Evolutionary conservation across 1,284 basidiomycete genomes (phyloP).

Genomic region (Tremellales sp.): DNA sequence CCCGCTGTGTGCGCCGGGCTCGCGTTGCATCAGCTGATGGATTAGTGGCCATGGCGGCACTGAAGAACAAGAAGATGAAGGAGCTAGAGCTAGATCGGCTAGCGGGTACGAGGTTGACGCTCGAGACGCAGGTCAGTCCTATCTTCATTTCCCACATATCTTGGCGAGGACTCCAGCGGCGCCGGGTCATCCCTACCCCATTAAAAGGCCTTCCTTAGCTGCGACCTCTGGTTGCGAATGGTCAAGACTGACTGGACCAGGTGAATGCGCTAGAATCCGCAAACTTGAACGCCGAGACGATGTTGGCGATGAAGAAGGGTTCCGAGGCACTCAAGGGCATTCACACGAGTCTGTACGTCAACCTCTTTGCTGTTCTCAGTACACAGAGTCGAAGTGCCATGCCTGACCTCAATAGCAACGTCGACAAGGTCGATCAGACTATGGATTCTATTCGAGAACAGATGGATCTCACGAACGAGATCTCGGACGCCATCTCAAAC

Average conservation of each 20-base stretch:
- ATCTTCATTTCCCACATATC: background rate
- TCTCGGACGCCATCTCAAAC: constrained; percentile 88
- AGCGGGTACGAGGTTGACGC: constrained; percentile 80
- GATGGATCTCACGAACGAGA: constrained; percentile 90
- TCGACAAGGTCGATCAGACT: constrained; percentile 86
- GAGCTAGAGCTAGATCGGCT: constrained; percentile 86
- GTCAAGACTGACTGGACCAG: constrained; percentile 30
- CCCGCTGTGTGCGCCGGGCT: too few species aligned
- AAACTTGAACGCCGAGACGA: constrained; percentile 97
- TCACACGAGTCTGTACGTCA: constrained; percentile 80
- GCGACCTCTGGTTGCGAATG: background rate
- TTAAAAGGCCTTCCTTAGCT: background rate
- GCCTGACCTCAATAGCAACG: constrained; percentile 59
- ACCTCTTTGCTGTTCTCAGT: background rate
- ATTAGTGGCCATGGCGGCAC: constrained; percentile 78
- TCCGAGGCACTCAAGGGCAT: constrained; percentile 87
- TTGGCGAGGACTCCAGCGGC: background rate
- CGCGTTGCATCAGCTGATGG: too few species aligned
- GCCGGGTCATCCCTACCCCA: too few species aligned
- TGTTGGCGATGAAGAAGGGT: constrained; percentile 96
- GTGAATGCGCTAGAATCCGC: constrained; percentile 96
- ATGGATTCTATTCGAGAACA: constrained; percentile 91
- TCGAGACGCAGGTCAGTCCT: constrained; percentile 78
- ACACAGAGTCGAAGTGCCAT: constrained; percentile 1
- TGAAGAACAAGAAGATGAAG: constrained; percentile 89